phyloP scores from a whole-genome alignment of 495 filamentous ascomycete genomes.

The Penicillium salamii region DNA sequence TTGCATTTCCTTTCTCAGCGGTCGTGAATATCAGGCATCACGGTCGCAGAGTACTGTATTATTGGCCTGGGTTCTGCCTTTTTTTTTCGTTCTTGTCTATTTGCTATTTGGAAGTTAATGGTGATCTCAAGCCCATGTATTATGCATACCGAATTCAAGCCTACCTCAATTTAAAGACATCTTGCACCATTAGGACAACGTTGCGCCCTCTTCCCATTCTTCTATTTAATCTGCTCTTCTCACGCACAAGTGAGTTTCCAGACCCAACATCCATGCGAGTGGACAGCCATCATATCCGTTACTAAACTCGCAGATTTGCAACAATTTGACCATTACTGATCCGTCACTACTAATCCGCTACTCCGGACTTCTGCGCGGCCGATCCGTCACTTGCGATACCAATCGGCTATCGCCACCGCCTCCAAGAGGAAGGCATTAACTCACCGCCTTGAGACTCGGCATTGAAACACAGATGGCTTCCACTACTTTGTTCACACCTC shows the following conservation, averaged over 20 bases:
- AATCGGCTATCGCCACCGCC: slow-evolving; percentile 6
- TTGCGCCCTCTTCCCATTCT: no score
- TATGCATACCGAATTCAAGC: slow-evolving; percentile 15
- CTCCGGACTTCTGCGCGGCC: no score
- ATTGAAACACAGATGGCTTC: slow-evolving; percentile 9
- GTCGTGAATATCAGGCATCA: slow-evolving; percentile 11
- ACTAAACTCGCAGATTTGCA: no score
- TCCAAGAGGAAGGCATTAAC: neutral
- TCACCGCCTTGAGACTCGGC: slow-evolving; percentile 20
- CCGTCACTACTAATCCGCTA: no score
- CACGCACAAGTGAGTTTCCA: no score
- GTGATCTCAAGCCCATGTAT: slow-evolving; percentile 1
- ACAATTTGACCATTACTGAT: no score
- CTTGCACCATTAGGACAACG: no score
- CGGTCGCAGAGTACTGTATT: slow-evolving; percentile 28
- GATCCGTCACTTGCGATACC: no score
- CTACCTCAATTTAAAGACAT: slow-evolving; percentile 1
- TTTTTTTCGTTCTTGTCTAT: slow-evolving; percentile 11
- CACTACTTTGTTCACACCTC: neutral
- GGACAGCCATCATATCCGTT: no score
- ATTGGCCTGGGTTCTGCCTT: slow-evolving; percentile 26
- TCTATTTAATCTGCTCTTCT: no score
- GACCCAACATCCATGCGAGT: no score
- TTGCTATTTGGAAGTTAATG: slow-evolving; percentile 6
- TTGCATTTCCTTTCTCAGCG: slow-evolving; percentile 16